phyloP scores from a whole-genome alignment of 495 filamentous ascomycete species.

The Aspergillus hancockii region DNA sequence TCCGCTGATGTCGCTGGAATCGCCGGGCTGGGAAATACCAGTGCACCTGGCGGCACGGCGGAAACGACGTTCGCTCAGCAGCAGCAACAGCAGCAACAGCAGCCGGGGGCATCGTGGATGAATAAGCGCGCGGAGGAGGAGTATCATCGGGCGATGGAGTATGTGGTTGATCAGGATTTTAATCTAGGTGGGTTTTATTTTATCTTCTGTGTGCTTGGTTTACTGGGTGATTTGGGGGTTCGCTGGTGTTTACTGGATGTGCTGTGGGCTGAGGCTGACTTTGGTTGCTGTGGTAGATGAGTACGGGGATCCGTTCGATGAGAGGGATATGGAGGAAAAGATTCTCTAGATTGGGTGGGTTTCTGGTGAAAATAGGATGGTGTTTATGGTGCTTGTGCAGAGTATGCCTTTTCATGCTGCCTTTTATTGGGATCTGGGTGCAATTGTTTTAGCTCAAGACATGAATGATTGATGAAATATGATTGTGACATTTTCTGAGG shows the following conservation, averaged over 20 bases:
- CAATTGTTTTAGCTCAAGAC: not conserved
- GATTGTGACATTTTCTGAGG: slow-evolving; percentile 11
- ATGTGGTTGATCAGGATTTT: slow-evolving; percentile 50
- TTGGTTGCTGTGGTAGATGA: slow-evolving; percentile 33
- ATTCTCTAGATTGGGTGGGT: slow-evolving; percentile 37
- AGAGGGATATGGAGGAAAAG: slow-evolving; percentile 61
- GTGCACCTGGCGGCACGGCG: not conserved
- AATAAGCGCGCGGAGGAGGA: slow-evolving; percentile 64
- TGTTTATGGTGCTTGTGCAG: slow-evolving; percentile 5
- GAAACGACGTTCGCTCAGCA: slow-evolving; percentile 2
- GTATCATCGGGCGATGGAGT: slow-evolving; percentile 50
- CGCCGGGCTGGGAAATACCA: slow-evolving; percentile 1
- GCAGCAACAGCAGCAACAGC: slow-evolving; percentile 13
- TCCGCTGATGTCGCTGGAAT: slow-evolving; percentile 7
- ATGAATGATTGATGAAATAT: slow-evolving; percentile 35
- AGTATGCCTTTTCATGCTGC: not conserved
- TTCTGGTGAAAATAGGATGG: slow-evolving; percentile 3
- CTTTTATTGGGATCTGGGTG: not conserved
- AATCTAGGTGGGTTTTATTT: slow-evolving; percentile 39
- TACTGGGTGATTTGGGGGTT: not conserved
- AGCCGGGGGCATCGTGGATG: slow-evolving; percentile 55
- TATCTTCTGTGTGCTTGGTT: not conserved
- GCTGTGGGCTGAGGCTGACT: slow-evolving; percentile 6
- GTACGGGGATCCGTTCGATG: slow-evolving; percentile 62
- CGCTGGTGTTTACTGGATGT: not conserved